Evolutionary conservation across 768 basidiomycete species (phyloP), one percentile per base, ranked within the genome.

Genomic region (Leccinellum luteum): DNA sequence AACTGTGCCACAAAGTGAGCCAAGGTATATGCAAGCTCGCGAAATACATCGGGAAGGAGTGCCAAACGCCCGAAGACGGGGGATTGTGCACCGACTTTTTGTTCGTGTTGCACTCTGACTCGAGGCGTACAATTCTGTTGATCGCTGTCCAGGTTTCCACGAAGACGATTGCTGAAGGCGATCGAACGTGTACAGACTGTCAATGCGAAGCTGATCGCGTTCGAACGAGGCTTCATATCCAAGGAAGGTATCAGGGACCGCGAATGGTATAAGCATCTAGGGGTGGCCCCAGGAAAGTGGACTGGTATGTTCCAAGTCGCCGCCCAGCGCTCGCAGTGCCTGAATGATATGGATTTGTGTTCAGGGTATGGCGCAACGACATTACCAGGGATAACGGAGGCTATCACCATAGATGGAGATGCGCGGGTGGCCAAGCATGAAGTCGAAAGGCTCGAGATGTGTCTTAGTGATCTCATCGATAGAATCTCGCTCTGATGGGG

Each of bases 171-270:
- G 28, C 28, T 28, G 4, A 45, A 23, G 13, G 13, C 21, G 6
- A 44, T 23, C 21, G 21, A 23, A 13, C n/a, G 43, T 13, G 21
- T 45, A 2, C 12, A 45, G 13, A 23, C 2, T 5, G 80, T 80
- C n/a, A 93, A 92, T 71, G 72, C 79, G 73, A 90, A 88, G 68
- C 77, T 92, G 15, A 74, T 79, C 17, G 73, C 76, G 3, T 93
- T 92, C 61, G 91, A 94, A 70, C 82, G 43, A 44, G 14, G 21
- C 19, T 12, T 19, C 21, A 12, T 44, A 38, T 38, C 12, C 2
- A 23, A 44, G 19, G 21, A 44, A 44, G 21, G 21, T 3, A 23
- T 44, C 19, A 44, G 14, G 8, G 44, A 8, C 12, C 44, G 21
- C 6, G 44, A 45, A 28, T 28, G 28, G 28, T 28, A 23, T 45